Evolutionary conservation across 2,329 filamentous ascomycete genomes (phyloP), one percentile per base, ranked within the genome.

Genomic region (Periconia sp.): DNA sequence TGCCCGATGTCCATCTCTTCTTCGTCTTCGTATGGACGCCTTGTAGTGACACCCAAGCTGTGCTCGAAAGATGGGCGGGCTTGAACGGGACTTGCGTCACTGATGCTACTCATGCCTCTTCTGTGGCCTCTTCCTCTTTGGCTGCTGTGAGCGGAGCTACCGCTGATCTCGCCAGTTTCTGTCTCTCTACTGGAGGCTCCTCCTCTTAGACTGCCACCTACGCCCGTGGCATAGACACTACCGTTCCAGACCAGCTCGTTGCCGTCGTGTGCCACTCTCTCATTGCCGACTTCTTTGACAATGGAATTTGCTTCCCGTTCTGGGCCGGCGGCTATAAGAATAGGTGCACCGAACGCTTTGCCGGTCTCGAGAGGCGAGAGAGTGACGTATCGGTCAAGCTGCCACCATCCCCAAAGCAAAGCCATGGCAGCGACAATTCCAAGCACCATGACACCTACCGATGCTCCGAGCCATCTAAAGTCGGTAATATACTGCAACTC

Each of bases 231-330:
- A 31, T 52, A 52, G 12, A 50, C 31, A 8, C 19, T 46, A 6
- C 46, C 52, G 31, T 40, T 47, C 46, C 52, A 56, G 13, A 56
- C 39, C 15, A 56, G 24, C 26, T 56, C 52, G 8, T 47, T 44
- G 7, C 40, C 49, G 24, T 49, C 49, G 30, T 52, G 31, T 5
- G 49, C 46, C 2, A 56, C 52, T 2, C 39, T 15, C 16, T 56
- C 52, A 22, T 48, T 42, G 1, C 52, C 52, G 15, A 50, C 35
- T 16, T 48, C 46, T 33, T 42, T 31, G 8, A 52, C 12, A 13
- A 56, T 56, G 9, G 26, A 24, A 5, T 42, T 36, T 1, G 29
- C 46, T 37, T 53, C 52, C 30, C 44, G 29, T 32, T 50, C 46
- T 1, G 43, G 38, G 2, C 43, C 52, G 9, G 52, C 52, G 11